Percentiles rank a stretch among this genome's conserved stretches.
These are phyloP conservation scores for Dictyostelium discoideum DNA, from an alignment of 78 protist species.

Conservation along the genomic window DNA sequence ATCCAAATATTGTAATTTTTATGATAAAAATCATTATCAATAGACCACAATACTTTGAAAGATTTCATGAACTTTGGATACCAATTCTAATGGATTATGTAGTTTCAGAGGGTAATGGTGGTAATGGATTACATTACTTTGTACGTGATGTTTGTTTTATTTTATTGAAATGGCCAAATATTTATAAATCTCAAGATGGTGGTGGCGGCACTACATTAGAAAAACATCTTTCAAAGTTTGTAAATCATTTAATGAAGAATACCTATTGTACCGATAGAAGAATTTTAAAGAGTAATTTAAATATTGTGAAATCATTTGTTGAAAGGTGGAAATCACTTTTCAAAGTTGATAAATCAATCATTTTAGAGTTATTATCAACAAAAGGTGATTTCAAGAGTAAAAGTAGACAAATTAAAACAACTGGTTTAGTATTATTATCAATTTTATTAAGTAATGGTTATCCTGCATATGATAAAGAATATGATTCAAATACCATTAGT, in stretches of 20 bases:
- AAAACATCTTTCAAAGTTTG: background rate
- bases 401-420: slow-evolving; percentile 17
- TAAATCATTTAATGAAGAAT: slow-evolving; percentile 64
- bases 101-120: slow-evolving; percentile 33
- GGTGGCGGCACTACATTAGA: background rate
- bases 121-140: slow-evolving; percentile 80
- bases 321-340: slow-evolving; percentile 78
- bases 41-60: slow-evolving; percentile 71
- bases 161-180: slow-evolving; percentile 46
- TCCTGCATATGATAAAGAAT: slow-evolving; percentile 38
- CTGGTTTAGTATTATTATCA: slow-evolving; percentile 71
- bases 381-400: slow-evolving; percentile 54
- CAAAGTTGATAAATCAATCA: background rate
- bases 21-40: slow-evolving; percentile 72
- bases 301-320: slow-evolving; percentile 47
- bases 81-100: slow-evolving; percentile 58
- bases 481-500: background rate
- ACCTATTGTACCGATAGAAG: slow-evolving; percentile 23
- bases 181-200: background rate
- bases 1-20: slow-evolving; percentile 70
- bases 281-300: slow-evolving; percentile 62
- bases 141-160: slow-evolving; percentile 77
- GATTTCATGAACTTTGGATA: slow-evolving; percentile 49
- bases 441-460: slow-evolving; percentile 50
- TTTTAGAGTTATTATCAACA: slow-evolving; percentile 11